Conservation (phyloP, 805 yeast species). For the Saccharomycopsis fodiens region DNA sequence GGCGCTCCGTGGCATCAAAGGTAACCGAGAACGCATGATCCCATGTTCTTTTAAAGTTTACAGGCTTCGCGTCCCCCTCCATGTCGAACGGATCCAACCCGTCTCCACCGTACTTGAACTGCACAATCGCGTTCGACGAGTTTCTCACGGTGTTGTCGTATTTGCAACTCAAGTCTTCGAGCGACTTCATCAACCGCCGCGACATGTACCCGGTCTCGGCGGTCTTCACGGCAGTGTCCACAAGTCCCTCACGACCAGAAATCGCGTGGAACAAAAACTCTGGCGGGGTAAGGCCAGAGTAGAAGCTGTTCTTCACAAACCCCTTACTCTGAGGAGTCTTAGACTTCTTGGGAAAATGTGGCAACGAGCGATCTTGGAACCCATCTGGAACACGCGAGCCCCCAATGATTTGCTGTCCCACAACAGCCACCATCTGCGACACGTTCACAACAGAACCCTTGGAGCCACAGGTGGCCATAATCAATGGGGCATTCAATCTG, state of each 20-base stretch:
- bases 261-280: slow-evolving; percentile 97
- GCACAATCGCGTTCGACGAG: slow-evolving; percentile 93
- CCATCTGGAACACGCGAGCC: slow-evolving; percentile 99
- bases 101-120: slow-evolving; percentile 97
- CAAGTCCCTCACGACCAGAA: slow-evolving; percentile 99
- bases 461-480: slow-evolving; percentile 99
- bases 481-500: slow-evolving; percentile 86
- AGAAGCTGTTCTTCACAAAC: slow-evolving; percentile 93
- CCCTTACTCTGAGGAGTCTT: slow-evolving; percentile 98
- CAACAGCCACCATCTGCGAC: slow-evolving; percentile 99
- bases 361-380: slow-evolving; percentile 97
- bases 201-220: slow-evolving; percentile 99
- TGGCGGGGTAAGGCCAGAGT: slow-evolving; percentile 89
- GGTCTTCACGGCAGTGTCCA: slow-evolving; percentile 98
- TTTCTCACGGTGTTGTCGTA: slow-evolving; percentile 94
- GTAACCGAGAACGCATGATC: slow-evolving; percentile 79
- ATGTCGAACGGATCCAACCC: slow-evolving; percentile 96
- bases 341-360: slow-evolving; percentile 93
- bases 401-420: slow-evolving; percentile 96
- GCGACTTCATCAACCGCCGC: slow-evolving; percentile 93
- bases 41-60: slow-evolving; percentile 91
- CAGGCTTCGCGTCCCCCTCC: slow-evolving; percentile 99
- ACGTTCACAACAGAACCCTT: slow-evolving; percentile 97
- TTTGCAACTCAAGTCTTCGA: slow-evolving; percentile 90
- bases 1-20: slow-evolving; percentile 42